Base-by-base conservation (phyloP, 2,329 filamentous ascomycete species). In the Talaromyces amestolkiae region DNA sequence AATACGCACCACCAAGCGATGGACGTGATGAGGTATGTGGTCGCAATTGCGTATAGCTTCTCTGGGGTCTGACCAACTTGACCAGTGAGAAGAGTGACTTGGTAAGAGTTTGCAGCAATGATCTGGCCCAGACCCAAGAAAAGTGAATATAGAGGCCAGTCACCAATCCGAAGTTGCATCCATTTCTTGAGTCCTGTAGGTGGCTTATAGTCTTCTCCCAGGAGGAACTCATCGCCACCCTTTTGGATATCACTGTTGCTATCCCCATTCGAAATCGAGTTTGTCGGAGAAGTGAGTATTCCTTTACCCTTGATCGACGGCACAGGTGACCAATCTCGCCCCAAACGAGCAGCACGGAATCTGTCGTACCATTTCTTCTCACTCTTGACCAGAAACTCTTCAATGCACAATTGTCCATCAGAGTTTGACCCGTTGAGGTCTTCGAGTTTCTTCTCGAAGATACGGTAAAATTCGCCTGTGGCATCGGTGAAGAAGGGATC, bases 401-500 rank as follows among this genome's bases (percentile, higher is more conserved):
- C 88, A 65, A 90, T 88, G 71, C 87, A 90, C 9, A 89, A 78
- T 37, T 84, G 79, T 1, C 78, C 81, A 66, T 86, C 83, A 0
- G 86, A 89, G 66, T 84, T 88, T 67, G 82, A 80, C 9, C 84
- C 86, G 54, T 78, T 84, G 17, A 90, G 77, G 2, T 76, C 74
- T 37, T 86, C 82, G 1, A 89, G 80, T 71, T 81, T 85, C 73
- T 83, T 81, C 65, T 86, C 84, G 68, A 89, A 89, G 1, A 78
- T 80, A 66, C 80, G 80, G 68, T 85, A 87, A 73, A 87, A 90
- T 67, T 87, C 81, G 37, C 86, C 87, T 39, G 82, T 86, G 56
- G 84, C 83, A 72, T 90, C 88, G 6, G 85, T 89, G 77, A 90
- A 90, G 77, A 86, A 87, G 2, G 87, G 87, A 69, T 88, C 86